These are phyloP conservation scores for Coniella vitis DNA, from an alignment of 2,329 filamentous ascomycete species.

Conservation along the genomic window DNA sequence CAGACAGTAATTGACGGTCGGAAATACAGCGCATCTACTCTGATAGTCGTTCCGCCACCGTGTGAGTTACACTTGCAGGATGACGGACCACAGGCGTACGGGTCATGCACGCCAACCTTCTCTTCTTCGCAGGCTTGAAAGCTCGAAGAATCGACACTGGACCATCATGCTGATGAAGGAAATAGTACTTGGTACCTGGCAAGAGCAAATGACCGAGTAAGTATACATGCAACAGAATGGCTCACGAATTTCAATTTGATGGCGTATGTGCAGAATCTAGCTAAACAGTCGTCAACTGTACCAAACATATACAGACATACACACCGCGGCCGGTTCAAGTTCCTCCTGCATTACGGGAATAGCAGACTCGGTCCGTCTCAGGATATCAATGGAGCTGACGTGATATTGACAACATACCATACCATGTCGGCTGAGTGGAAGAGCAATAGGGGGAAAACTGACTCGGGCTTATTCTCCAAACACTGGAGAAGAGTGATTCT, in stretches of 20 bases:
- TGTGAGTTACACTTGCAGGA: slow-evolving; percentile 22
- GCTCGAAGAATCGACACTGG: too few relatives aligned
- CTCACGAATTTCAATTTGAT: too few relatives aligned
- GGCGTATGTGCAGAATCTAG: too few relatives aligned
- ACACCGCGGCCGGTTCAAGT: slow-evolving; percentile 17
- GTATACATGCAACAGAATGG: too few relatives aligned
- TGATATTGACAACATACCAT: slow-evolving; percentile 37
- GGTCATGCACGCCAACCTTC: too few relatives aligned
- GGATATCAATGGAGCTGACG: slow-evolving; percentile 17
- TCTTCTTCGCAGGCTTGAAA: too few relatives aligned
- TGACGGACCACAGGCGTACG: too few relatives aligned
- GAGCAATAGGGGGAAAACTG: neutral
- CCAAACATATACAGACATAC: slow-evolving; percentile 23
- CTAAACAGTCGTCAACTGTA: too few relatives aligned
- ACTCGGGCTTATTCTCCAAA: slow-evolving; percentile 25
- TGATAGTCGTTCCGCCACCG: slow-evolving; percentile 31
- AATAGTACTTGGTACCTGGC: slow-evolving; percentile 33
- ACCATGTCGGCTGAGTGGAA: slow-evolving; percentile 32
- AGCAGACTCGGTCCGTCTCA: slow-evolving; percentile 11
- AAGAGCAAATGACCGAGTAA: slow-evolving; percentile 27
- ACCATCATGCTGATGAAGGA: neutral
- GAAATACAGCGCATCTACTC: too few relatives aligned
- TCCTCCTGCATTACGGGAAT: slow-evolving; percentile 26
- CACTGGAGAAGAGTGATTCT: slow-evolving; percentile 34
- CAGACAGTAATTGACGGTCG: too few relatives aligned